Evolutionary conservation across 371 early-diverging fungal species (phyloP).

Genomic region (Mycotypha africana): DNA sequence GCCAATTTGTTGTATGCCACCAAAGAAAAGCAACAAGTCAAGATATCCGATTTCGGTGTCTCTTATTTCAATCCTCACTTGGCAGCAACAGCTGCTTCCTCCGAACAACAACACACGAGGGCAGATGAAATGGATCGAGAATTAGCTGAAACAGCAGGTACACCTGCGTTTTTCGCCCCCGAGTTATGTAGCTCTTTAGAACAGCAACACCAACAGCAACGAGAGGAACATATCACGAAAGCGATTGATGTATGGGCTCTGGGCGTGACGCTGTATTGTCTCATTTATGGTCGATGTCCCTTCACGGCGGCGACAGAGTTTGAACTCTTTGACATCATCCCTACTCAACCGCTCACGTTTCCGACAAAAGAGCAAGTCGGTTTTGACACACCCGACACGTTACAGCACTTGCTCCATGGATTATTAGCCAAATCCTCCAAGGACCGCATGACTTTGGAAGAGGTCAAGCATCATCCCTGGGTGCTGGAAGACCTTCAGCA

Average conservation of each 20-base stretch:
- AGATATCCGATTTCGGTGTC: conserved; percentile 94
- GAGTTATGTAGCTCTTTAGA: conserved; percentile 76
- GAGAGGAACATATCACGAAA: conserved; percentile 54
- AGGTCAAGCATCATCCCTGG: conserved; percentile 86
- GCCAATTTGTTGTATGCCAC: conserved; percentile 71
- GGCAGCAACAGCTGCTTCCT: conserved; percentile 15
- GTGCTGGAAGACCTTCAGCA: conserved; percentile 64
- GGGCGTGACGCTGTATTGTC: conserved; percentile 96
- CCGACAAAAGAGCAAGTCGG: conserved; percentile 17
- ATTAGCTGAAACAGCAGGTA: conserved; percentile 90
- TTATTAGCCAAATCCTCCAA: conserved; percentile 80
- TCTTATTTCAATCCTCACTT: conserved; percentile 57
- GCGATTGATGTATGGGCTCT: conserved; percentile 98
- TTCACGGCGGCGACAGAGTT: conserved; percentile 92
- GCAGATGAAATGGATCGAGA: conserved; percentile 62
- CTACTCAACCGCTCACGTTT: conserved; percentile 44
- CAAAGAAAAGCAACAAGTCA: conserved; percentile 53
- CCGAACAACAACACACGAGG: too few species aligned
- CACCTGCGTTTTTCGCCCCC: conserved; percentile 96
- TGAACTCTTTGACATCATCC: conserved; percentile 87
- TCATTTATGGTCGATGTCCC: conserved; percentile 92
- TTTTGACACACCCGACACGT: conserved; percentile 11
- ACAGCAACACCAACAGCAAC: not conserved
- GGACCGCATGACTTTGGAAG: conserved; percentile 72
- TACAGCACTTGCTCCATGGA: conserved; percentile 58